Evolutionary conservation across 768 basidiomycete species (phyloP).

Genomic region (Termitomyces sp.): DNA sequence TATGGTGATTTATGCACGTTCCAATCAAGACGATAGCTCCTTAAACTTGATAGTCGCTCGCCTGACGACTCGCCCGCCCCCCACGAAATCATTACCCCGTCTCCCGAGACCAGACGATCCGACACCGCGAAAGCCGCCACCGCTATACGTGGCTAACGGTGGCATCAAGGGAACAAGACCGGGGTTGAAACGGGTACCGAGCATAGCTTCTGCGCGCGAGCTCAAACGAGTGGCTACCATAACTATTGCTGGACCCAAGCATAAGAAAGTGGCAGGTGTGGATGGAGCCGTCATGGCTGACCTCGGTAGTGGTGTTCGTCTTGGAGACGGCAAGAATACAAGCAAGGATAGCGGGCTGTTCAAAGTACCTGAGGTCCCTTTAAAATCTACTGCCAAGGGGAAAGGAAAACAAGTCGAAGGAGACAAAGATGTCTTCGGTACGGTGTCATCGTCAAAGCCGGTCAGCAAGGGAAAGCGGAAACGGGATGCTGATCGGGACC

Average conservation of each 20-base stretch:
- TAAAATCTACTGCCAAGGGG: conserved; percentile 22
- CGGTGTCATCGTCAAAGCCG: background rate
- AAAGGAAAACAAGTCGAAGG: conserved; percentile 36
- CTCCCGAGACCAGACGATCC: conserved; percentile 74
- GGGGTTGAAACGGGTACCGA: conserved; percentile 28
- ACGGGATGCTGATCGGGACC: conserved; percentile 18
- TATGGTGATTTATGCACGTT: conserved; percentile 49
- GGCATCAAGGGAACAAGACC: conserved; percentile 8
- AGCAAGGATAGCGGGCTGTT: conserved; percentile 31
- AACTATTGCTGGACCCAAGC: conserved; percentile 20
- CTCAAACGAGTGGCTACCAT: conserved; percentile 13
- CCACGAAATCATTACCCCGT: conserved; percentile 26
- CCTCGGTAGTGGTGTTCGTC: conserved; percentile 34
- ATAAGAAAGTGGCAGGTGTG: conserved; percentile 25
- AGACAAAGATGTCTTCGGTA: conserved; percentile 30
- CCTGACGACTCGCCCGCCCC: conserved; percentile 37
- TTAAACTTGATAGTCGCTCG: conserved; percentile 56
- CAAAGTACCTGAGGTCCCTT: conserved; percentile 49
- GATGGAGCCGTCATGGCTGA: conserved; percentile 24
- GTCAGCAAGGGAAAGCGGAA: conserved; percentile 26
- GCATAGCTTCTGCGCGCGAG: conserved; percentile 14
- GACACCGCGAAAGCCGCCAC: conserved; percentile 66
- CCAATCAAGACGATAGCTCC: conserved; percentile 15
- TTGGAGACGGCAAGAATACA: conserved; percentile 17
- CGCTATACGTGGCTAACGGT: conserved; percentile 23